Evolutionary conservation across 1,284 basidiomycete species (phyloP).

Genomic region (Lentinula novae-zelandiae): DNA sequence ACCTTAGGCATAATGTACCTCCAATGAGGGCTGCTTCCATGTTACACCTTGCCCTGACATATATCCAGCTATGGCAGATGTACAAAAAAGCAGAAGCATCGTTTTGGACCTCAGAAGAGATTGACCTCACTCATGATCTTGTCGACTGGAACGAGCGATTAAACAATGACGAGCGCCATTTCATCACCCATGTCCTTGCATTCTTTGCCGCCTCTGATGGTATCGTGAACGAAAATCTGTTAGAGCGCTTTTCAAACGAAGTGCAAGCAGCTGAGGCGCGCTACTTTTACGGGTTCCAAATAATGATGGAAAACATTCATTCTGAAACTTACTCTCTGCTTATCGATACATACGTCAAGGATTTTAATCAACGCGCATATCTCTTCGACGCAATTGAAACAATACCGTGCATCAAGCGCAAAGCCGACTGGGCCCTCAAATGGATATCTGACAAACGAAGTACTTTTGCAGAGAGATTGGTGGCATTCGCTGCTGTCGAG

Average conservation of each 20-base stretch:
- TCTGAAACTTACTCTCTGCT: conserved; percentile 98
- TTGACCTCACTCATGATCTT: conserved; percentile 92
- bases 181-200: conserved; percentile 94
- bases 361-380: conserved; percentile 77
- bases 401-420: conserved; percentile 88
- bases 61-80: conserved; percentile 86
- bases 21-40: conserved; percentile 1
- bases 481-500: conserved; percentile 98
- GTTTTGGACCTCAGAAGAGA: conserved; percentile 99
- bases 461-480: conserved; percentile 87
- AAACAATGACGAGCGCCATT: conserved; percentile 92
- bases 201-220: conserved; percentile 98
- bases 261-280: conserved; percentile 95
- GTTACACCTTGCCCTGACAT: background rate
- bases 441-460: conserved; percentile 90
- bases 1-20: background rate
- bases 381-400: conserved; percentile 96
- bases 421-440: conserved; percentile 90
- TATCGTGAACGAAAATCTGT: conserved; percentile 96
- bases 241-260: conserved; percentile 94
- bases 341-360: conserved; percentile 98
- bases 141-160: conserved; percentile 93
- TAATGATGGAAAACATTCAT: conserved; percentile 99
- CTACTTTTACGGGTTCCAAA: conserved; percentile 99
- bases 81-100: conserved; percentile 93